Base-by-base conservation (phyloP, 495 filamentous ascomycete species). In the Aspergillus campestris region DNA sequence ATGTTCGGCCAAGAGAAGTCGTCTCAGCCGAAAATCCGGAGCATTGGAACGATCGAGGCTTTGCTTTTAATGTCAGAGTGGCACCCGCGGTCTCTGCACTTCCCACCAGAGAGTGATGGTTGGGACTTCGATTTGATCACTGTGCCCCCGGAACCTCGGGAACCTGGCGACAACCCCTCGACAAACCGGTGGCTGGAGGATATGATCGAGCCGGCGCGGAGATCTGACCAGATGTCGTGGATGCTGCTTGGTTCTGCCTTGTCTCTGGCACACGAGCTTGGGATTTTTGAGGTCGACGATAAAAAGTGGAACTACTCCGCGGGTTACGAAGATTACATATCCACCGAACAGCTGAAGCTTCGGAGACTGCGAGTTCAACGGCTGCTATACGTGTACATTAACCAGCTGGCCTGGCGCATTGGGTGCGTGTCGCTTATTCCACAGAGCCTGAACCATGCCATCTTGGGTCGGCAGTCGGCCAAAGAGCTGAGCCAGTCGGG, bases 211-310 rank as follows among this genome's bases (percentile, higher is more conserved):
- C 72, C 72, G 4, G 72, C 74, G 8, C 61, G 67, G 39, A 52
- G 74, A 47, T 76, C 73, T 1, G 74, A 78, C 49, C 69, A 72
- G n/a, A 76, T 78, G 74, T 75, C 73, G 0, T 78, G 74, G 74
- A 76, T 76, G 70, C 49, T 73, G 6, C 62, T 77, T 11, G 73
- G 73, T 0, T 73, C 65, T 49, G 73, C 68, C 0, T 50, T 75
- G 8, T 73, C 72, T n/a, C 63, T 77, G 12, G 65, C 70, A 0
- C 70, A 77, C 41, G 73, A 75, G 42, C 52, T 77, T 13, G 71
- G 71, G 1, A 61, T 77, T 7, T 77, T 74, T 40, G 72, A 77
- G 39, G 60, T 65, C 0, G 64, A 71, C 39, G 61, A 63, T 15
- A 49, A 57, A 27, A 54, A 55, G 12, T 45, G 38, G n/a, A 33